These are phyloP conservation scores for Lasiodiplodia theobromae DNA, from an alignment of 2,329 filamentous ascomycete genomes.

Conservation along the genomic window DNA sequence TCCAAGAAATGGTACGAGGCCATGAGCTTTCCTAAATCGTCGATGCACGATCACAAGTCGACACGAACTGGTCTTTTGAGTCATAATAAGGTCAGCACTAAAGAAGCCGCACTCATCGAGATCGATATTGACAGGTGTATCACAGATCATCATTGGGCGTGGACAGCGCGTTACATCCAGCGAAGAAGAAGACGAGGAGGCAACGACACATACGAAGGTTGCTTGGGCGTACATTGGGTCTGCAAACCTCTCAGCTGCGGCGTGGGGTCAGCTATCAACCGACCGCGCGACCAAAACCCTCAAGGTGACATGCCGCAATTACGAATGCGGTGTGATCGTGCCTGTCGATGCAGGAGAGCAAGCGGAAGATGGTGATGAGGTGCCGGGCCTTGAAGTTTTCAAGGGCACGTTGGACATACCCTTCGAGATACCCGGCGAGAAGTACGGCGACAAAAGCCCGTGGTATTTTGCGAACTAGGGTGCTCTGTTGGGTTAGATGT, in stretches of 20 bases:
- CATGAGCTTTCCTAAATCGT: constrained; percentile 71
- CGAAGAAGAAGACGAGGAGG: constrained; percentile 35
- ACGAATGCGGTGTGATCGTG: constrained; percentile 91
- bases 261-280: constrained; percentile 83
- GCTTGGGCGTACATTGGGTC: constrained; percentile 90
- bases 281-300: constrained; percentile 71
- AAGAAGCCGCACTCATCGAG: constrained; percentile 42
- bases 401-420: constrained; percentile 66
- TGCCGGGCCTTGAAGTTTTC: constrained; percentile 58
- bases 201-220: constrained; percentile 36
- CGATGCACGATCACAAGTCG: constrained; percentile 80
- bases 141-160: constrained; percentile 44
- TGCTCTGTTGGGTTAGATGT: background rate
- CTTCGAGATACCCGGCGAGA: constrained; percentile 65
- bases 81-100: constrained; percentile 74
- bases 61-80: constrained; percentile 75
- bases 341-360: constrained; percentile 54
- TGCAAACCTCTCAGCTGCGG: constrained; percentile 90
- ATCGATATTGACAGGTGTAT: constrained; percentile 1
- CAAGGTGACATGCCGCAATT: constrained; percentile 87
- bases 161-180: constrained; percentile 50
- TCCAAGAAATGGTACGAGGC: constrained; percentile 75
- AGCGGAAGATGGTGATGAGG: constrained; percentile 33
- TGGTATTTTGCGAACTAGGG: constrained; percentile 46
- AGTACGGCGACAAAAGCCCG: constrained; percentile 55